Conservation (phyloP, 176 grass and related monocot species). For the Phyllostachys edulis region DNA sequence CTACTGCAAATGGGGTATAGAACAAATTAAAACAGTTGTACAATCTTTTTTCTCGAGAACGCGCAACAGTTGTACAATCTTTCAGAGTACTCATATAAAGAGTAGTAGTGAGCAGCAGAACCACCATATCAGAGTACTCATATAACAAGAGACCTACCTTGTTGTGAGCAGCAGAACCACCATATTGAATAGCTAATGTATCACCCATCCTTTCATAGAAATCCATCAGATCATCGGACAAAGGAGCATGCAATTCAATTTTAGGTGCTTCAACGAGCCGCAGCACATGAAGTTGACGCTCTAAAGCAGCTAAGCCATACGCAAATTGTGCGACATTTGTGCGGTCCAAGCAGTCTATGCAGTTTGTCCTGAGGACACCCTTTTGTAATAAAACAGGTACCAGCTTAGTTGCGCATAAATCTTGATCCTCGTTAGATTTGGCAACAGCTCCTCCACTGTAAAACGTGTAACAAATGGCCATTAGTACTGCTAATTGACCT, state of each 20-base stretch:
- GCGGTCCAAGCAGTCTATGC: slow-evolving; percentile 96
- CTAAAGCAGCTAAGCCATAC: slow-evolving; percentile 83
- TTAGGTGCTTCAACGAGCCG: slow-evolving; percentile 52
- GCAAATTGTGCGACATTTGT: slow-evolving; percentile 98
- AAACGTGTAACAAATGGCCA: slow-evolving; percentile 25
- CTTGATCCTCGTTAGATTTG: slow-evolving; percentile 5
- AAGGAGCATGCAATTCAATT: slow-evolving; percentile 70
- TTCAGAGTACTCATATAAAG: slow-evolving; percentile 9
- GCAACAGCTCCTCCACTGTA: slow-evolving; percentile 39
- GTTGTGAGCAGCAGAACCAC: slow-evolving; percentile 95
- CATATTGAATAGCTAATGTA: slow-evolving; percentile 80
- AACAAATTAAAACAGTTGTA: slow-evolving; percentile 6
- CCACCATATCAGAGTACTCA: slow-evolving; percentile 40
- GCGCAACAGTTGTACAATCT: background rate
- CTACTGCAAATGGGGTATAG: background rate
- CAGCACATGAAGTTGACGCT: slow-evolving; percentile 73
- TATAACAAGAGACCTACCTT: slow-evolving; percentile 60
- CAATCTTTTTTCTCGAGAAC: background rate
- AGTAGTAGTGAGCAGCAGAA: slow-evolving; percentile 73
- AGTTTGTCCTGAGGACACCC: slow-evolving; percentile 96
- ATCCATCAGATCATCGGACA: slow-evolving; percentile 80
- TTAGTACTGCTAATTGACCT: slow-evolving; percentile 14
- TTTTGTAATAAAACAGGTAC: slow-evolving; percentile 65
- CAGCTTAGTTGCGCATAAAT: slow-evolving; percentile 17
- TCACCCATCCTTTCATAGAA: slow-evolving; percentile 97